Percentiles rank a stretch among this genome's conserved stretches.
These are phyloP conservation scores for Ustilago curta DNA, from an alignment of 1,284 basidiomycete species.

Conservation along the genomic window DNA sequence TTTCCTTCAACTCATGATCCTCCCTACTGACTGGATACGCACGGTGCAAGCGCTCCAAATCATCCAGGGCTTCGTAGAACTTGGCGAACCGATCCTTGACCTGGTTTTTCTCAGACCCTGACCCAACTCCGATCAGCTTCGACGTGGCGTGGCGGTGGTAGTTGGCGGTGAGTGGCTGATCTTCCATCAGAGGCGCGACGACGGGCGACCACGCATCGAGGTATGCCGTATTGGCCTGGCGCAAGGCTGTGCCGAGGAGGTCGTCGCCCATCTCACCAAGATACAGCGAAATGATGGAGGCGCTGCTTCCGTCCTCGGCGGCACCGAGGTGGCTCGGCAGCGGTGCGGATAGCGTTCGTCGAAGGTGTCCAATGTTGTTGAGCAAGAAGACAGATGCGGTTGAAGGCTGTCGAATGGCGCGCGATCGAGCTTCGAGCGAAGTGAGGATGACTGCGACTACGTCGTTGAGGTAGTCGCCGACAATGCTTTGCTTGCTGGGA, in stretches of 20 bases:
- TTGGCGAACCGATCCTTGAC: constrained; percentile 65
- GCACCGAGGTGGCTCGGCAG: constrained; percentile 30
- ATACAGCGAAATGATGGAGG: constrained; percentile 38
- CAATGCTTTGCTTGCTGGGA: constrained; percentile 43
- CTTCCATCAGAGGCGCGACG: constrained; percentile 62
- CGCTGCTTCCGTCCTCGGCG: constrained; percentile 25
- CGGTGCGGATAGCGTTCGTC: constrained; percentile 36
- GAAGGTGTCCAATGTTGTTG: constrained; percentile 61
- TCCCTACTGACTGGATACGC: constrained; percentile 60
- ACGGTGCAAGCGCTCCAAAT: constrained; percentile 59
- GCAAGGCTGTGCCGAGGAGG: constrained; percentile 48
- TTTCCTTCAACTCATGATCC: constrained; percentile 53
- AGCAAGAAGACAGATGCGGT: constrained; percentile 64
- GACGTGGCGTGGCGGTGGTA: constrained; percentile 51
- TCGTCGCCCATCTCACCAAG: constrained; percentile 58
- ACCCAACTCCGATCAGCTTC: constrained; percentile 58
- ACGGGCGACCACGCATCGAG: constrained; percentile 64
- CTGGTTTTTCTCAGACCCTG: constrained; percentile 55
- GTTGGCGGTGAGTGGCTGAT: constrained; percentile 37
- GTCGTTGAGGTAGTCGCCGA: constrained; percentile 57
- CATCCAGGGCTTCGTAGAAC: constrained; percentile 63
- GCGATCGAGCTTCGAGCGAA: constrained; percentile 57
- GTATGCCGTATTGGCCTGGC: constrained; percentile 58
- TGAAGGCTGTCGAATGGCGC: constrained; percentile 58
- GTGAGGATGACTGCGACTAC: constrained; percentile 51